phyloP scores from a whole-genome alignment of 257 asterid species.

The Mitragyna speciosa region DNA sequence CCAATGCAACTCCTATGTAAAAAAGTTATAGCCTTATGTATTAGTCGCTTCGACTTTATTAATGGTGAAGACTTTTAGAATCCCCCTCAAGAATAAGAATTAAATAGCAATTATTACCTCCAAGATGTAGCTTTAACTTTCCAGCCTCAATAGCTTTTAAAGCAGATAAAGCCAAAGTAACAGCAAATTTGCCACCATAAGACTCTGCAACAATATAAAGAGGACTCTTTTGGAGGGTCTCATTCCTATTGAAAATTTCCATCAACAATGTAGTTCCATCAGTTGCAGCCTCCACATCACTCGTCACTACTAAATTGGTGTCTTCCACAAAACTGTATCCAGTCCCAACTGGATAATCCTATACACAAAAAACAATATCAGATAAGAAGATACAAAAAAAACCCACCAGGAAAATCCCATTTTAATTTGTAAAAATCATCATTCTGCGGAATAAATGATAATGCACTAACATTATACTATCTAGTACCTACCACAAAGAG shows the following conservation, averaged over 20 bases:
- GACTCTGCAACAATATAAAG: constrained; percentile 88
- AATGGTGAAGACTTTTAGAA: too few species aligned
- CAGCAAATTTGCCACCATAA: constrained; percentile 93
- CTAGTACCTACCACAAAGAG: constrained; percentile 67
- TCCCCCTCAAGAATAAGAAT: neutral
- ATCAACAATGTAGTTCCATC: constrained; percentile 77
- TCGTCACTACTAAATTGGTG: constrained; percentile 56
- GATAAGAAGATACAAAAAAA: neutral
- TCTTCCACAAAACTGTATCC: constrained; percentile 97
- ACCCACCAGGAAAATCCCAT: neutral
- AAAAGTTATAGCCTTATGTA: neutral
- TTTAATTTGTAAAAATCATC: neutral
- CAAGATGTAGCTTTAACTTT: constrained; percentile 68
- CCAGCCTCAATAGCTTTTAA: constrained; percentile 66
- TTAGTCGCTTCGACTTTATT: too few species aligned
- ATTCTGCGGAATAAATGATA: neutral
- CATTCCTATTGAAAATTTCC: constrained; percentile 56
- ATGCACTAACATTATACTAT: neutral
- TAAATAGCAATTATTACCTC: constrained; percentile 41
- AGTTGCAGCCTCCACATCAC: constrained; percentile 77
- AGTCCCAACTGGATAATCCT: constrained; percentile 98
- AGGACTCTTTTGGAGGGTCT: constrained; percentile 65
- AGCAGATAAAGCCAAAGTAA: constrained; percentile 81
- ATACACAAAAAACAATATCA: neutral
- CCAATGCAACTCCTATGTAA: constrained; percentile 73